Evolutionary conservation across 495 filamentous ascomycete genomes (phyloP), one percentile per base, ranked within the genome.

Genomic region (Aspergillus taichungensis): DNA sequence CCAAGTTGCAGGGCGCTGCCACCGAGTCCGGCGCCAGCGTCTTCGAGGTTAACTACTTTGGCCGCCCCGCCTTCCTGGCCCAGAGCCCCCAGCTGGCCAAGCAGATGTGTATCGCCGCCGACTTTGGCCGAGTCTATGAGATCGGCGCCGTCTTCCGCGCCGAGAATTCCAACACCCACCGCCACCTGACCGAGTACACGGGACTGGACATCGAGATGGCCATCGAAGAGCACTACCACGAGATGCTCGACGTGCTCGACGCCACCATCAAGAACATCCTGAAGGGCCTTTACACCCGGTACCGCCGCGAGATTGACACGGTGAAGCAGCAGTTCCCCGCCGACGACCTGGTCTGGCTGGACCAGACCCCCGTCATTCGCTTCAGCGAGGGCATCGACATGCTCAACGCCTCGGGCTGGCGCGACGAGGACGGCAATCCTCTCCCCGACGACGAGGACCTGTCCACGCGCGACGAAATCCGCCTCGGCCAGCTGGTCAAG

Each of bases 131-230:
- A 43, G 90, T 96, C 12, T 95, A 87, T 57, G 84, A 90, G 59
- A 84, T 94, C 38, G 87, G 86, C 3, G 83, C 85, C 0, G 88
- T 95, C 4, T 96, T 95, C 76, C 78, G 88, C 47, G 91, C 91
- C 2, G 89, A 95, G 70, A 95, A 96, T 67, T 87, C 82, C 35
- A 95, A 95, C 55, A 95, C 91, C 0, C 88, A 94, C 50, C 77
- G 91, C 43, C 91, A 95, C 59, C 82, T 95, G 81, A 96, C 88
- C 3, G 91, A 95, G 61, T 96, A 94, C 64, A 95, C 87, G 9
- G 90, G 91, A 46, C 76, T 97, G 45, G 91, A 97, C 82, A 54
- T 96, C 41, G 91, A 96, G 64, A 95, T 96, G 89, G 84, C 88
- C 9, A 94, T 95, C 55, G 82, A 90, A 41, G 79, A 94, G 46